These are phyloP conservation scores for Paradendryphiella salina DNA, from an alignment of 2,329 filamentous ascomycete species.

Conservation along the genomic window DNA sequence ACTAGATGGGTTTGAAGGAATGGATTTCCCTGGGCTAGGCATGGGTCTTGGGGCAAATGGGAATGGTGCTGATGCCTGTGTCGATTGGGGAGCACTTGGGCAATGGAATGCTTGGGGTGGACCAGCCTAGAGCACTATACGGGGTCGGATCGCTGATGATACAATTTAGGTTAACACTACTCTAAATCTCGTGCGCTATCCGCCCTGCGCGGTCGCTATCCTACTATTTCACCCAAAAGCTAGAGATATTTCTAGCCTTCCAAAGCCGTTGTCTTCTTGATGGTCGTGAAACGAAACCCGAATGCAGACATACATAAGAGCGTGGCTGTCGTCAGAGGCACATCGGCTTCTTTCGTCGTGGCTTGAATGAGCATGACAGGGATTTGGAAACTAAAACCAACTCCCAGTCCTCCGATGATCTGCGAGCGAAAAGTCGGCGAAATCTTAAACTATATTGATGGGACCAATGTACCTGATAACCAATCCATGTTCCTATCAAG, in stretches of 20 bases:
- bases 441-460: rapidly evolving
- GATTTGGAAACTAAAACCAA: conserved; percentile 31
- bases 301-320: conserved; percentile 42
- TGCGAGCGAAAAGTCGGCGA: conserved; percentile 18
- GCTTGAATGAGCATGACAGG: conserved; percentile 46
- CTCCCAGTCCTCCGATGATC: conserved; percentile 48
- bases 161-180: not conserved
- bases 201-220: too few relatives aligned
- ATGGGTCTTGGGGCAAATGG: conserved; percentile 19
- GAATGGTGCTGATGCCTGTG: conserved; percentile 5
- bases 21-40: conserved; percentile 30
- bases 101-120: conserved; percentile 32
- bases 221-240: too few relatives aligned
- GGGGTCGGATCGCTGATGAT: not conserved
- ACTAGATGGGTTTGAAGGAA: conserved; percentile 35
- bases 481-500: conserved; percentile 48
- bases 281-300: not conserved
- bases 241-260: not conserved
- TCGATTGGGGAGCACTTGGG: conserved; percentile 34
- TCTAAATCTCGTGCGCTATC: not conserved
- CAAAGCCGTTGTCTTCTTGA: not conserved
- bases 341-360: conserved; percentile 37
- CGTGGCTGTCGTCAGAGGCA: conserved; percentile 45
- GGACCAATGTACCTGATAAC: conserved; percentile 39
- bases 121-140: not conserved